Evolutionary conservation across 164 flowering plant genomes (phyloP).

Genomic region (Magnolia officinalis): DNA sequence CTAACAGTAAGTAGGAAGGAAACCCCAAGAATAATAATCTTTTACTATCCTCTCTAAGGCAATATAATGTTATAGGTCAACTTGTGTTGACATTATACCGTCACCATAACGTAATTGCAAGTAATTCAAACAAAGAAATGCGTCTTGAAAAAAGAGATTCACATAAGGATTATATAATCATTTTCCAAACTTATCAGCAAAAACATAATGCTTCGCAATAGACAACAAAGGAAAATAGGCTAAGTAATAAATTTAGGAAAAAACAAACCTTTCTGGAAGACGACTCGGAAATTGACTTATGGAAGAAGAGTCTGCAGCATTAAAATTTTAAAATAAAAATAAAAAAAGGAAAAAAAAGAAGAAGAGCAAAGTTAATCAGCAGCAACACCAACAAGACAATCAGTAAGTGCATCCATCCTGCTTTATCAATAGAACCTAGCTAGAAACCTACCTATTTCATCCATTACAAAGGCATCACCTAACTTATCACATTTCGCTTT

Average conservation of each 20-base stretch:
- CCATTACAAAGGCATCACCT: slow-evolving; percentile 67
- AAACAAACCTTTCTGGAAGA: slow-evolving; percentile 86
- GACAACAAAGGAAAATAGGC: background rate
- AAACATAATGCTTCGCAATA: background rate
- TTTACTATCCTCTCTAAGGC: background rate
- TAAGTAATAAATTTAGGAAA: background rate
- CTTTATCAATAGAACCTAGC: background rate
- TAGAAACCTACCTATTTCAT: slow-evolving; percentile 59
- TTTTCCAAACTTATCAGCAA: background rate
- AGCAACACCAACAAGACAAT: background rate
- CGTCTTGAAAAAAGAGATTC: background rate
- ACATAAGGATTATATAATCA: background rate
- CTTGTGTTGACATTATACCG: background rate
- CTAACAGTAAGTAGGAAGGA: background rate
- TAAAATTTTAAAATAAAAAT: slow-evolving; percentile 4
- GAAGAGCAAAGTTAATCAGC: background rate
- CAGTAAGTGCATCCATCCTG: background rate
- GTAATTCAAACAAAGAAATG: background rate
- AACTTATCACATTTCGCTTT: slow-evolving; percentile 76
- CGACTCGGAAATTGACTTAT: slow-evolving; percentile 58
- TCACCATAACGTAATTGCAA: background rate
- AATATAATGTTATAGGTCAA: background rate
- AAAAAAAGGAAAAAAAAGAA: too few relatives aligned
- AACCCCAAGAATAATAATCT: background rate
- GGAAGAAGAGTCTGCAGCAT: slow-evolving; percentile 54